These are phyloP conservation scores for Aspergillus felis DNA, from an alignment of 2,329 filamentous ascomycete genomes.

Conservation along the genomic window DNA sequence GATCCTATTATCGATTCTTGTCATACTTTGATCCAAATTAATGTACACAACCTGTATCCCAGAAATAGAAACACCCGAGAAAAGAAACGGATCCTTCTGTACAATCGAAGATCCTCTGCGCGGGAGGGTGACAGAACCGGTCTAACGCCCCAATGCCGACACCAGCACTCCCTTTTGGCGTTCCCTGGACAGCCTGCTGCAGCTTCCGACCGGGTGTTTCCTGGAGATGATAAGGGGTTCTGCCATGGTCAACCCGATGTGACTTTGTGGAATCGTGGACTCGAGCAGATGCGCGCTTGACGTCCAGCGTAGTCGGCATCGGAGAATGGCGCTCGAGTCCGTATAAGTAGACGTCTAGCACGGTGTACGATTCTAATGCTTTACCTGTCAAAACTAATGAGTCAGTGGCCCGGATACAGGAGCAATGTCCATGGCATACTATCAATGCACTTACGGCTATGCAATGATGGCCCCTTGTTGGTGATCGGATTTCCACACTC, in stretches of 20 bases:
- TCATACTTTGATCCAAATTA: too few species aligned
- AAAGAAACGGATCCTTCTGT: background rate
- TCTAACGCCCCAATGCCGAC: too few species aligned
- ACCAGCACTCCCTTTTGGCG: too few species aligned
- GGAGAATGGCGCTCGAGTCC: background rate
- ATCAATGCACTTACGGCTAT: conserved; percentile 3
- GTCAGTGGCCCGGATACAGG: background rate
- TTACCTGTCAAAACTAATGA: background rate
- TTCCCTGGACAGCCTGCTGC: background rate
- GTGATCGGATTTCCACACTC: conserved; percentile 39
- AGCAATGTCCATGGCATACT: background rate
- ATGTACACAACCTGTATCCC: too few species aligned
- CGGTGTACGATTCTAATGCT: too few species aligned
- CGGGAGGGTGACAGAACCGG: too few species aligned
- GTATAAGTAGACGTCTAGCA: background rate
- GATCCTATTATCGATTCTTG: too few species aligned
- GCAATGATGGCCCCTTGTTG: conserved; percentile 22
- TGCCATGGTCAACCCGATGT: background rate
- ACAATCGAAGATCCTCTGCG: too few species aligned
- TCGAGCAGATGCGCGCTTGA: background rate
- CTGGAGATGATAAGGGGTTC: background rate
- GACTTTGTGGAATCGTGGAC: background rate
- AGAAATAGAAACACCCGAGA: background rate
- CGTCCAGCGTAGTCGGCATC: background rate
- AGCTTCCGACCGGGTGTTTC: background rate